Evolutionary conservation across 2,329 filamentous ascomycete genomes (phyloP), one percentile per base, ranked within the genome.

Genomic region (Seiridium unicorne): DNA sequence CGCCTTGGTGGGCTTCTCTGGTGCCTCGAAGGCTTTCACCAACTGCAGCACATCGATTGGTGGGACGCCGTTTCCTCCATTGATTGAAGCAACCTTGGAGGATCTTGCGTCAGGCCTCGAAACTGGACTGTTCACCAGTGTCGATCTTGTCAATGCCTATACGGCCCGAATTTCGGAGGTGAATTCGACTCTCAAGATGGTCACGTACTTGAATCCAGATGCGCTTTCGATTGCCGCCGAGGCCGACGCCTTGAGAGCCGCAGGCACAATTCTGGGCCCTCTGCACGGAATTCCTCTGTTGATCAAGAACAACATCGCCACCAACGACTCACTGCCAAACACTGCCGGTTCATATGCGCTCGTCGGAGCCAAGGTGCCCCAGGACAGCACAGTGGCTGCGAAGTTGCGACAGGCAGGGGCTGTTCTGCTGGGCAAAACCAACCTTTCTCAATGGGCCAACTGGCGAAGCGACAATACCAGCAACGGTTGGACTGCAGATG

Each of bases 291-390:
- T 90, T 3, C 88, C 87, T 0, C 82, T 90, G 32, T 72, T 89
- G 4, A 77, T 90, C 73, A 90, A 90, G 70, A 84, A 88, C 72
- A 89, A 87, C 68, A 88, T 90, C 54, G 86, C 82, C 11, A 89
- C 87, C 0, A 69, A 73, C 2, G 86, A 89, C 67, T 70, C 77
- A 61, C 87, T 89, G 84, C 81, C 86, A 66, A 89, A 84, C 63
- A 86, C 75, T 0, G 76, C 87, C 3, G 88, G 88, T 3, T 91
- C 88, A 0, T 88, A 81, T 62, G 82, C 86, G 1, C 76, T 91
- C 0, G 67, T 87, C 0, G 86, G 86, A 0, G 81, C 87, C 7
- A 83, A 79, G 63, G 79, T 85, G 0, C 77, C 81, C 7, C 70
- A 74, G 31, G 88, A 90, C 65, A 81, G 83, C 9, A 85, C 84